Base-by-base conservation (phyloP, 2,329 filamentous ascomycete species). In the Colletotrichum gloeosporioides region DNA sequence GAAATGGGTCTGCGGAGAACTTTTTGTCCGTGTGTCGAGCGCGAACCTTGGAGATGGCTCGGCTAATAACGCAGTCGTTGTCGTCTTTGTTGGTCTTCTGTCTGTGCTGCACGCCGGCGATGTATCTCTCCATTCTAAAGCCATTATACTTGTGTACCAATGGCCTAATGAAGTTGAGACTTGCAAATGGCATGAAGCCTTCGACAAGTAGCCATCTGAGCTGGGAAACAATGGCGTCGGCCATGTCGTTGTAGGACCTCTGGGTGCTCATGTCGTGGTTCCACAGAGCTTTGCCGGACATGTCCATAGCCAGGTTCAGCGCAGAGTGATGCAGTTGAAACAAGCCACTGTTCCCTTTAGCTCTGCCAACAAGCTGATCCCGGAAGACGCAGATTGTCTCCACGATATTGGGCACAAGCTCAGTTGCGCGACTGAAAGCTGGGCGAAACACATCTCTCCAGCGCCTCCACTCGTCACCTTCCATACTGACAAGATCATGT, bases 401-500 rank as follows among this genome's bases (percentile, higher is more conserved):
- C 2, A 74, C 71, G 15, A 74, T 39, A 4, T 57, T 65, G 15
- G 71, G 71, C 6, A 74, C 66, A 3, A 74, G 66, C 44, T 44
- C 66, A 4, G 66, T 57, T 15, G 66, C 59, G 22, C 44, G 66
- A n/a, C 71, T n/a, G 18, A 74, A 70, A n/a, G 57, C 71, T 10
- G 71, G 71, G 1, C 66, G 39, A n/a, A 74, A 74, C 4, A 74
- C 27, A n/a, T 70, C 67, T 27, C 59, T 66, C 71, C 66, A 74
- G 25, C 34, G 61, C 16, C 12, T 70, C 71, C 71, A 74, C 34
- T 74, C 71, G 1, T 64, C 66, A 5, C 71, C 71, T 34, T 74
- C 71, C 71, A 74, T 74, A 7, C 57, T 74, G 8, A 70, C 71
- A 1, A 74, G 71, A n/a, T 70, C 71, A 10, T 74, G 61, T 7